phyloP scores from a whole-genome alignment of 2,329 filamentous ascomycete genomes.

The Fonsecaea pugnacius region DNA sequence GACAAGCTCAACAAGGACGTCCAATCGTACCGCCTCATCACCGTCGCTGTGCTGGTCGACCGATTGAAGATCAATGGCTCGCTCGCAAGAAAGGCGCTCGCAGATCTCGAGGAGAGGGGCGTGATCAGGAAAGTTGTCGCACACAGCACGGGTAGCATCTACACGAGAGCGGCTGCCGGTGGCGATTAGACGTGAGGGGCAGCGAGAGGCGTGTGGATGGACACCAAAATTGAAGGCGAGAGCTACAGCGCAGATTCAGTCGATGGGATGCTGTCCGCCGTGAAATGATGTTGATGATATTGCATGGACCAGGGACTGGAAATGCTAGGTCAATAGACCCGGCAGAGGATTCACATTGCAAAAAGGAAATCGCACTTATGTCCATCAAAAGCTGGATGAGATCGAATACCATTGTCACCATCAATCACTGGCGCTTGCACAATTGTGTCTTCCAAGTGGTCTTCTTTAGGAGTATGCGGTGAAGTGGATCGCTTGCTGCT shows the following conservation, averaged over 20 bases:
- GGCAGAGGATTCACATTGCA: neutral
- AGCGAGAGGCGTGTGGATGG: neutral
- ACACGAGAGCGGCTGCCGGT: slow-evolving; percentile 59
- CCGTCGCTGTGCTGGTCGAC: slow-evolving; percentile 97
- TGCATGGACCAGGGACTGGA: neutral
- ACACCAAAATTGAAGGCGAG: neutral
- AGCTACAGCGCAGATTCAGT: neutral
- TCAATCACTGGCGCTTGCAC: neutral
- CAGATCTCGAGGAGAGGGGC: slow-evolving; percentile 40
- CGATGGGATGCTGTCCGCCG: neutral
- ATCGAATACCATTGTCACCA: slow-evolving; percentile 3
- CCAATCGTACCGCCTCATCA: slow-evolving; percentile 99
- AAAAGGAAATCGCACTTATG: slow-evolving; percentile 4
- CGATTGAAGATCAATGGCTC: slow-evolving; percentile 99
- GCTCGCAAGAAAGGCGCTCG: slow-evolving; percentile 70
- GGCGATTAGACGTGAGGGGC: slow-evolving; percentile 32
- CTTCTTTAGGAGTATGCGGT: neutral
- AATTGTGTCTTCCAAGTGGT: neutral
- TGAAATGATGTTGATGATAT: slow-evolving; percentile 6
- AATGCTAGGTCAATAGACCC: neutral
- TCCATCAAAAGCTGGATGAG: neutral
- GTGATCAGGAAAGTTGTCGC: slow-evolving; percentile 95
- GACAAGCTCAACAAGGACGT: slow-evolving; percentile 99
- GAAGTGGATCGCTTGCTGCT: neutral
- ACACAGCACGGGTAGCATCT: slow-evolving; percentile 98